Conservation (phyloP, 2,329 filamentous ascomycete genomes). For the Scedosporium boydii region DNA sequence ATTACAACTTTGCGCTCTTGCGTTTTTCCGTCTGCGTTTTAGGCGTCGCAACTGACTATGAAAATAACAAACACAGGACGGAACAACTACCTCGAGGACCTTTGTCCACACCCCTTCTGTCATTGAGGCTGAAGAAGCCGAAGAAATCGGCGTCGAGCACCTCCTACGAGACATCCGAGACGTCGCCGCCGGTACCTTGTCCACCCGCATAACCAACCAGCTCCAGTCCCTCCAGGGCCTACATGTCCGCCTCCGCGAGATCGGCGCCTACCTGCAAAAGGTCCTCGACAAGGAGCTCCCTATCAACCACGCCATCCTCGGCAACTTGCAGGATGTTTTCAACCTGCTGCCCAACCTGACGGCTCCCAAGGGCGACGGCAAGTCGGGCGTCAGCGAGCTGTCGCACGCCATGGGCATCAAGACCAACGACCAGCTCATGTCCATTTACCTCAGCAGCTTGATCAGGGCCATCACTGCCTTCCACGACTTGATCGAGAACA, state of each 20-base stretch:
- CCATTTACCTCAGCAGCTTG: slow-evolving; percentile 92
- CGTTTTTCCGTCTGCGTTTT: background rate
- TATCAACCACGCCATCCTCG: slow-evolving; percentile 93
- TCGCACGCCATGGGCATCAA: slow-evolving; percentile 97
- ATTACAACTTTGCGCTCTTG: background rate
- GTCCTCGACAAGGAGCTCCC: slow-evolving; percentile 87
- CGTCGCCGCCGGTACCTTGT: slow-evolving; percentile 92
- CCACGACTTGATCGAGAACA: slow-evolving; percentile 99
- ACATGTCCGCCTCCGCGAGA: slow-evolving; percentile 88
- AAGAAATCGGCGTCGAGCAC: slow-evolving; percentile 98
- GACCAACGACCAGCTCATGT: slow-evolving; percentile 98
- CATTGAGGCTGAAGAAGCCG: slow-evolving; percentile 97
- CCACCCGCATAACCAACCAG: slow-evolving; percentile 94
- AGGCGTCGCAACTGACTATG: slow-evolving; percentile 7
- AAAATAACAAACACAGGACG: slow-evolving; percentile 54
- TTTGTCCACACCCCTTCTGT: slow-evolving; percentile 98
- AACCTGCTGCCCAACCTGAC: slow-evolving; percentile 95
- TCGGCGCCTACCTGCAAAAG: slow-evolving; percentile 90
- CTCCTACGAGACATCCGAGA: slow-evolving; percentile 95
- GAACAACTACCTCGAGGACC: slow-evolving; percentile 91
- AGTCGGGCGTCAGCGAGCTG: slow-evolving; percentile 61
- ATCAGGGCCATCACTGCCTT: slow-evolving; percentile 97
- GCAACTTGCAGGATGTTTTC: slow-evolving; percentile 98
- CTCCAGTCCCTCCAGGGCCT: slow-evolving; percentile 94
- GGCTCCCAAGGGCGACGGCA: slow-evolving; percentile 62